phyloP scores from a whole-genome alignment of 2,329 filamentous ascomycete genomes.

The Xylariaceae sp. region DNA sequence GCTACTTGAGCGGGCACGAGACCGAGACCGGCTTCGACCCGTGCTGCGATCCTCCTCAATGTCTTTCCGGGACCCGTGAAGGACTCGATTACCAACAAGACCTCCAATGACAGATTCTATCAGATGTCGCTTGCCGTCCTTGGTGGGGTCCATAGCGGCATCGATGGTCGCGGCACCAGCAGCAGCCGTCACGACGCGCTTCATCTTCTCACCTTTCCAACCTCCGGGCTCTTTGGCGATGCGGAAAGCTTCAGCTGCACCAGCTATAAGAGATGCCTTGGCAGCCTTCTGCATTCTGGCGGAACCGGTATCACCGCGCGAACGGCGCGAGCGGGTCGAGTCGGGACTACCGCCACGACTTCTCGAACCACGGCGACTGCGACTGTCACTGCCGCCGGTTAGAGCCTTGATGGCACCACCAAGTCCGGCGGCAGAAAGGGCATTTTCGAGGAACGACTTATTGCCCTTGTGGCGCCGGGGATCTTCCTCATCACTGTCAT shows the following conservation, averaged over 20 bases:
- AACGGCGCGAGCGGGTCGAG: conserved; percentile 50
- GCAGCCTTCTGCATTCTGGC: conserved; percentile 78
- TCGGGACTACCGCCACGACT: conserved; percentile 41
- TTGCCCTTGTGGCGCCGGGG: conserved; percentile 55
- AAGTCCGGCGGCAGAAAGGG: conserved; percentile 57
- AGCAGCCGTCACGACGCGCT: conserved; percentile 85
- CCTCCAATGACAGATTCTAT: conserved; percentile 86
- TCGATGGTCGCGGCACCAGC: conserved; percentile 83
- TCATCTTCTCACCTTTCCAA: conserved; percentile 89
- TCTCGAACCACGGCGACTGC: conserved; percentile 39
- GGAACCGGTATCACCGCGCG: conserved; percentile 37
- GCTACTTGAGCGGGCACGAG: conserved; percentile 56
- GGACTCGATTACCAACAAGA: conserved; percentile 76
- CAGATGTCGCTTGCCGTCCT: conserved; percentile 78
- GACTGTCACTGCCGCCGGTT: conserved; percentile 46
- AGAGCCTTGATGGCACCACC: conserved; percentile 59
- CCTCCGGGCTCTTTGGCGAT: conserved; percentile 83
- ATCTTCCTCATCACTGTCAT: conserved; percentile 53
- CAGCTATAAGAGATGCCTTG: conserved; percentile 85
- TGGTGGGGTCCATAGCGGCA: conserved; percentile 64
- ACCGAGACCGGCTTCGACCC: conserved; percentile 66
- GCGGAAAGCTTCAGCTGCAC: conserved; percentile 87
- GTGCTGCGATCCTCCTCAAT: conserved; percentile 58
- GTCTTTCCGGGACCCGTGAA: conserved; percentile 71
- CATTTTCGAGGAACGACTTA: conserved; percentile 62